phyloP scores from a whole-genome alignment of 352 stramenopile genomes.

The Achlya hypogyna region DNA sequence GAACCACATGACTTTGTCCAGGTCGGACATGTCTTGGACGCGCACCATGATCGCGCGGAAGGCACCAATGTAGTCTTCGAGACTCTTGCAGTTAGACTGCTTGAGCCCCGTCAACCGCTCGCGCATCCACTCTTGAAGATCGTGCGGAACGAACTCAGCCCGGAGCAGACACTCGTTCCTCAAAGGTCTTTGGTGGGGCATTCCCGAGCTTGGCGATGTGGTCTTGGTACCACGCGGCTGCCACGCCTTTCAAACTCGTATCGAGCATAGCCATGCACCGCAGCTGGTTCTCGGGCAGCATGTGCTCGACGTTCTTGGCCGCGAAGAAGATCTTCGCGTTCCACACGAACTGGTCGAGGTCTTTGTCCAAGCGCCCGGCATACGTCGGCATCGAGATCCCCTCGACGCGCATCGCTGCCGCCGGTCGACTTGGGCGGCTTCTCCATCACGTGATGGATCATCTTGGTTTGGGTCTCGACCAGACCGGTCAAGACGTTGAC shows the following conservation, averaged over 20 bases:
- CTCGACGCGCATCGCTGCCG: neutral
- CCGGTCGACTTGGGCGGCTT: neutral
- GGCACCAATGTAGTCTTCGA: slow-evolving; percentile 22
- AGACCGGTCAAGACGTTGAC: too few relatives aligned
- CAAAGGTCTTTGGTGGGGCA: neutral
- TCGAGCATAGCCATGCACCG: neutral
- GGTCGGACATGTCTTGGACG: slow-evolving; percentile 25
- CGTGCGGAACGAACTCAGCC: slow-evolving; percentile 20
- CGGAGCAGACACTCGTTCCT: neutral
- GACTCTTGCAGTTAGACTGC: slow-evolving; percentile 12
- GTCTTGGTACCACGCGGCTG: slow-evolving; percentile 4
- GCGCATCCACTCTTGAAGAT: slow-evolving; percentile 24
- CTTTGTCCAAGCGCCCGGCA: neutral
- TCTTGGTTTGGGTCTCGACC: too few relatives aligned
- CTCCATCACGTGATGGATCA: too few relatives aligned
- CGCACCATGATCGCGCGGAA: slow-evolving; percentile 21
- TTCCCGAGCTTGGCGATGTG: neutral
- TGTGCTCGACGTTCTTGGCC: neutral
- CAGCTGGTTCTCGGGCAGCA: neutral
- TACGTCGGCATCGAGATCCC: neutral
- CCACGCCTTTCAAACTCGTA: neutral
- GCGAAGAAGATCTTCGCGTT: neutral
- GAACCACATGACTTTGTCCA: slow-evolving; percentile 27
- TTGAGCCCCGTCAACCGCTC: slow-evolving; percentile 21
- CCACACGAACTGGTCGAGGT: neutral